These are phyloP conservation scores for Coemansia sp. DNA, from an alignment of 192 early-diverging fungal species.

Conservation along the genomic window DNA sequence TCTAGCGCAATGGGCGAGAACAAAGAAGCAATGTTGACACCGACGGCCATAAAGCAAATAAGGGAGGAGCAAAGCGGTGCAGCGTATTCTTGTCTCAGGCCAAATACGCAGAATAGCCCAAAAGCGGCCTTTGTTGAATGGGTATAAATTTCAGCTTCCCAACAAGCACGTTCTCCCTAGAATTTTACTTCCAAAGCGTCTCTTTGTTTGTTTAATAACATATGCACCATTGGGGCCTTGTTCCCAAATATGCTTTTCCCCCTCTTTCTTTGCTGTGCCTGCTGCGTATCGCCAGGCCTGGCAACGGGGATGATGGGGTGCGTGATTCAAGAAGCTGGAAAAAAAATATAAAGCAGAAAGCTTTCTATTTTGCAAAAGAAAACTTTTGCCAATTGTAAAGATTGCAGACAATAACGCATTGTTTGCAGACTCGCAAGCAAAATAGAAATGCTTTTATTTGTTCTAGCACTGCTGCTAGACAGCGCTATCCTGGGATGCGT, in stretches of 20 bases:
- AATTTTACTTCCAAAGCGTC: constrained; percentile 6
- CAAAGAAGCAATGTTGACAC: not conserved
- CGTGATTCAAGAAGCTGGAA: not conserved
- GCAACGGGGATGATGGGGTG: constrained; percentile 1
- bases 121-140: not conserved
- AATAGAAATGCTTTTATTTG: not conserved
- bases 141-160: not conserved
- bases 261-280: not conserved
- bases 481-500: not conserved
- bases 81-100: not conserved
- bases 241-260: not conserved
- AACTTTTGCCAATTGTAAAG: not conserved
- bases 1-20: not conserved
- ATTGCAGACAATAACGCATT: not conserved
- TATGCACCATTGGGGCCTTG: constrained; percentile 8
- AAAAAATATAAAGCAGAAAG: not conserved
- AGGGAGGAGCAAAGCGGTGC: not conserved
- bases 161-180: constrained; percentile 8
- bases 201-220: constrained; percentile 7
- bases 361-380: not conserved
- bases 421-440: not conserved
- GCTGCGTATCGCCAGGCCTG: not conserved
- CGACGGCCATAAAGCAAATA: not conserved
- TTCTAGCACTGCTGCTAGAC: not conserved
- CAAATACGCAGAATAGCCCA: not conserved